A percentile compares a stretch with the other conserved stretches of the same genome.
These are phyloP conservation scores for Vigna angularis DNA, from an alignment of 306 rosid genomes.

Conservation along the genomic window DNA sequence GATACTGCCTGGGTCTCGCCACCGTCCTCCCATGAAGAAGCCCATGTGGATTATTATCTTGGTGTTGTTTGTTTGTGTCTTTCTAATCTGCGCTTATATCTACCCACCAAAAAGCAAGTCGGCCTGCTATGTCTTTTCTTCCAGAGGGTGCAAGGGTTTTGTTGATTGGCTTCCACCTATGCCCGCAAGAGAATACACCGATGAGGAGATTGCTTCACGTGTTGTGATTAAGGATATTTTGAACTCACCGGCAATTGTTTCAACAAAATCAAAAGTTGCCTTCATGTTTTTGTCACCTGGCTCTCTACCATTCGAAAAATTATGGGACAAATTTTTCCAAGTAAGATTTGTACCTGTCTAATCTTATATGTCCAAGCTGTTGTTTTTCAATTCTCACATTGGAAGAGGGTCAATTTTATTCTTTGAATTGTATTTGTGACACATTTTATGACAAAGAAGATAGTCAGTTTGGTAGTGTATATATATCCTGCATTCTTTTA, in stretches of 20 bases:
- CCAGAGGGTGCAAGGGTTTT: conserved; percentile 76
- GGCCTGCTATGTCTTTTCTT: conserved; percentile 83
- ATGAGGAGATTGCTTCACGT: conserved; percentile 84
- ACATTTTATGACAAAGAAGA: conserved; percentile 3
- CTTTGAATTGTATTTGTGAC: conserved; percentile 23
- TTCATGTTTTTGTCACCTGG: conserved; percentile 93
- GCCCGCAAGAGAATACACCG: conserved; percentile 78
- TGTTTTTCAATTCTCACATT: conserved; percentile 21
- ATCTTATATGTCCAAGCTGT: background rate
- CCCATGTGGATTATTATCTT: conserved; percentile 91
- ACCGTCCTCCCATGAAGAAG: conserved; percentile 80
- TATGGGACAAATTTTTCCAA: conserved; percentile 93
- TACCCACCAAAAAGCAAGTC: conserved; percentile 76
- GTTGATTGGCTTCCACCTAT: conserved; percentile 88
- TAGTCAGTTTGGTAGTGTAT: conserved; percentile 8
- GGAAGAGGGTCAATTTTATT: background rate
- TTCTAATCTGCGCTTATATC: conserved; percentile 82
- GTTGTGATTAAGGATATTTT: conserved; percentile 80
- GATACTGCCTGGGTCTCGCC: conserved; percentile 81
- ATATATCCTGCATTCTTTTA: conserved; percentile 17
- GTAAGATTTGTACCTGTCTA: conserved; percentile 60
- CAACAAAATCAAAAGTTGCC: conserved; percentile 77
- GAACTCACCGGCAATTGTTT: conserved; percentile 53
- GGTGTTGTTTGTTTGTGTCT: conserved; percentile 80
- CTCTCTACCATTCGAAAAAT: conserved; percentile 87